phyloP scores from a whole-genome alignment of 1,139 yeast genomes.

The Suhomyces wounanorum region DNA sequence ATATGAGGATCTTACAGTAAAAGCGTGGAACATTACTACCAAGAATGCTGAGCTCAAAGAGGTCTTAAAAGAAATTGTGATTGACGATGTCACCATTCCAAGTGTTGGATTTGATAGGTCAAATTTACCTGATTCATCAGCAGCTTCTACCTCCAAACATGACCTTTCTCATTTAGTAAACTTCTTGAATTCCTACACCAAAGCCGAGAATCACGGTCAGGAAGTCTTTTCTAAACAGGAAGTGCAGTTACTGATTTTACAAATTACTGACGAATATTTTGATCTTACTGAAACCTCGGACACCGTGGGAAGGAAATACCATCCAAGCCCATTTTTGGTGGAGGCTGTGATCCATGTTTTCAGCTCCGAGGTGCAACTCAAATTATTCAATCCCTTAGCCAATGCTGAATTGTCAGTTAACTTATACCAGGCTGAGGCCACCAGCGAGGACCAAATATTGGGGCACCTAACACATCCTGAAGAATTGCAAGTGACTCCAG shows the following conservation, averaged over 20 bases:
- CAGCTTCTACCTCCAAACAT: not conserved
- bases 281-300: not conserved
- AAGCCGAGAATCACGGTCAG: not conserved
- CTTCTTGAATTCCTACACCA: not conserved
- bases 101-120: conserved; percentile 14
- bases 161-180: not conserved
- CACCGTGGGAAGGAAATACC: not conserved
- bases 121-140: not conserved
- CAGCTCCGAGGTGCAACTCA: conserved; percentile 53
- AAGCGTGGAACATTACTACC: conserved; percentile 15
- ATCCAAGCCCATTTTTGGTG: conserved; percentile 34
- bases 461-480: conserved; percentile 47
- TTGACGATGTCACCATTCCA: conserved; percentile 21
- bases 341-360: conserved; percentile 54
- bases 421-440: conserved; percentile 48
- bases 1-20: conserved; percentile 15
- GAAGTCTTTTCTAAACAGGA: not conserved
- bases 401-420: conserved; percentile 44
- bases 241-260: not conserved
- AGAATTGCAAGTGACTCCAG: conserved; percentile 47
- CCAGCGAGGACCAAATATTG: conserved; percentile 43
- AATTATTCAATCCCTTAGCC: conserved; percentile 51
- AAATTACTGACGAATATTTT: not conserved
- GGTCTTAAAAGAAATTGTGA: conserved; percentile 20
- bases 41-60: conserved; percentile 19